Percentiles rank a stretch among this genome's conserved stretches.
phyloP scores from a whole-genome alignment of 1,284 basidiomycete species.

The Pholiota adiposa region DNA sequence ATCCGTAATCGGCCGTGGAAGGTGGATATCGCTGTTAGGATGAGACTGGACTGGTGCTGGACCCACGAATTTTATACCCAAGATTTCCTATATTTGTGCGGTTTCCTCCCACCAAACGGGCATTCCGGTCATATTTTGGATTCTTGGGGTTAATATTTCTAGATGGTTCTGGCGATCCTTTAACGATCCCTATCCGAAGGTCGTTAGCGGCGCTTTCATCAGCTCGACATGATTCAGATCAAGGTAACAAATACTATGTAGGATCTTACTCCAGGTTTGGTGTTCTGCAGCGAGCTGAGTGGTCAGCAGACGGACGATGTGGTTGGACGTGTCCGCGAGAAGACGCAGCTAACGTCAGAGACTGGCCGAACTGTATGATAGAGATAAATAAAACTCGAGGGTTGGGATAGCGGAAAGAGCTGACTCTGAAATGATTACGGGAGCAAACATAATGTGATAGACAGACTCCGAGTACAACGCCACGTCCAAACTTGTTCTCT shows the following conservation, averaged over 20 bases:
- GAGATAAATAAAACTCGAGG: not conserved
- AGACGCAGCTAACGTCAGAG: not conserved
- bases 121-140: not conserved
- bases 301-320: not conserved
- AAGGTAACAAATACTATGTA: not conserved
- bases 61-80: not conserved
- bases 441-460: constrained; percentile 22
- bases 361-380: too few species aligned
- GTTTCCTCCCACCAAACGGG: not conserved
- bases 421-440: constrained; percentile 13
- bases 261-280: not conserved
- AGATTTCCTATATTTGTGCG: not conserved
- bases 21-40: not conserved
- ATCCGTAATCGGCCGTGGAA: constrained; percentile 1
- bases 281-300: not conserved
- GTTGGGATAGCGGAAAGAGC: not conserved
- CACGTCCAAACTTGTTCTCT: constrained; percentile 30
- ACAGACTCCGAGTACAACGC: constrained; percentile 18
- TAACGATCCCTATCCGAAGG: not conserved
- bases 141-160: not conserved
- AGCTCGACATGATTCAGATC: too few species aligned
- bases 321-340: not conserved
- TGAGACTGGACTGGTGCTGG: not conserved
- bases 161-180: not conserved
- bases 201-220: not conserved